Percentiles rank a stretch among this genome's conserved stretches.
phyloP scores from a whole-genome alignment of 192 early-diverging fungal genomes.

The Coemansia interrupta region DNA sequence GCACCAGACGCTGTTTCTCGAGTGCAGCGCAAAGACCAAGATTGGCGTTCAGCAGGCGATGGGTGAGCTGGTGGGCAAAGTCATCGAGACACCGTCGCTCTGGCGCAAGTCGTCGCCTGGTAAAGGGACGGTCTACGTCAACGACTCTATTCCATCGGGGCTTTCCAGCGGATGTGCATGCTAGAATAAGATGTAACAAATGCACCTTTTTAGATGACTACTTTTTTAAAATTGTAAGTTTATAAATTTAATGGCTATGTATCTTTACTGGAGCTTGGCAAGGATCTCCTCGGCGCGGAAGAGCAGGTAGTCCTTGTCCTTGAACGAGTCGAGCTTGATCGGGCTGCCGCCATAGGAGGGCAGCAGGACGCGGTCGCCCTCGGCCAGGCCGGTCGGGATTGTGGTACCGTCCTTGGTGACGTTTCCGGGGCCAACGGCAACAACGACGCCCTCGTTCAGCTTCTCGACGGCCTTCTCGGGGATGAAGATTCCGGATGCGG shows the following conservation, averaged over 20 bases:
- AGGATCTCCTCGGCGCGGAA: conserved; percentile 93
- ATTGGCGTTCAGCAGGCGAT: conserved; percentile 91
- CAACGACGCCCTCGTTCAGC: conserved; percentile 92
- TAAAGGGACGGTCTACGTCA: conserved; percentile 32
- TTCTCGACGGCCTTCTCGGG: conserved; percentile 99
- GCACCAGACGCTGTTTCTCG: conserved; percentile 90
- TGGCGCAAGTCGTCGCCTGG: conserved; percentile 57
- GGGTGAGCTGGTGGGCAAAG: conserved; percentile 88
- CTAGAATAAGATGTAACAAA: not conserved
- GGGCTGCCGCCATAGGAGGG: conserved; percentile 91
- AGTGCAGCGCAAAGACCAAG: conserved; percentile 94
- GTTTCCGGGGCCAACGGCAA: conserved; percentile 90
- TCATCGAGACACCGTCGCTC: conserved; percentile 64
- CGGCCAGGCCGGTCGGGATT: conserved; percentile 74
- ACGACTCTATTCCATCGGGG: conserved; percentile 46
- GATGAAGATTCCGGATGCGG: conserved; percentile 91
- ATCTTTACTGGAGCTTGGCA: conserved; percentile 73
- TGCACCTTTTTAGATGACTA: not conserved
- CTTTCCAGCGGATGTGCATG: conserved; percentile 35
- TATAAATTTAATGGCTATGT: not conserved
- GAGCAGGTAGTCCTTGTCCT: conserved; percentile 82
- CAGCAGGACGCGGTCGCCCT: conserved; percentile 93
- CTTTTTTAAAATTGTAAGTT: not conserved
- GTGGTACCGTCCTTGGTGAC: conserved; percentile 81
- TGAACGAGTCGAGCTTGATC: conserved; percentile 77